Conservation (phyloP, 2,329 filamentous ascomycete genomes). For the Neophaeococcomyces mojaviensis region DNA sequence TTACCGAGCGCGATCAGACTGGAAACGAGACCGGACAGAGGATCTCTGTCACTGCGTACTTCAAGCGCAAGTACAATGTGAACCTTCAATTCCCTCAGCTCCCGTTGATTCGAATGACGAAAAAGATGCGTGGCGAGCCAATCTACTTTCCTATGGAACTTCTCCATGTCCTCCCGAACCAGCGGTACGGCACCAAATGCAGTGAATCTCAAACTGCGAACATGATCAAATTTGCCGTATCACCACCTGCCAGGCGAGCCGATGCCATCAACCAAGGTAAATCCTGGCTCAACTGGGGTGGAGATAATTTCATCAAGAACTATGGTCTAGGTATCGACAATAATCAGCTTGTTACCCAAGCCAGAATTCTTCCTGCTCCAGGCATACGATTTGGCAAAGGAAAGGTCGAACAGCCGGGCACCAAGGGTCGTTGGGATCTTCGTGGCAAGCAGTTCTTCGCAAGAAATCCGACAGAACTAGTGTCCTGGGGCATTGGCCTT, state of each 20-base stretch:
- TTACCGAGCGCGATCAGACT: conserved; percentile 36
- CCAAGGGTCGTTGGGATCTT: conserved; percentile 76
- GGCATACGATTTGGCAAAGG: conserved; percentile 55
- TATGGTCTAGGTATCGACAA: conserved; percentile 67
- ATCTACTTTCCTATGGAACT: conserved; percentile 52
- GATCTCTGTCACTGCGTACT: conserved; percentile 54
- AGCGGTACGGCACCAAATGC: conserved; percentile 53
- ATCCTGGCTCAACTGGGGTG: conserved; percentile 55
- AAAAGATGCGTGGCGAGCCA: conserved; percentile 28
- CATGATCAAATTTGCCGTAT: conserved; percentile 94
- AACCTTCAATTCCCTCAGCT: conserved; percentile 39
- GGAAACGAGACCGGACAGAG: conserved; percentile 37
- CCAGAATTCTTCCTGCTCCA: conserved; percentile 63
- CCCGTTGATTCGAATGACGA: conserved; percentile 54
- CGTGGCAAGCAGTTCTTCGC: conserved; percentile 69
- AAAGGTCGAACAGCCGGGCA: conserved; percentile 52
- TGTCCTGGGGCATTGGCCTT: conserved; percentile 67
- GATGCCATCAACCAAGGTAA: conserved; percentile 62
- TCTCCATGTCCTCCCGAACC: conserved; percentile 45
- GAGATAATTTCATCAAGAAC: conserved; percentile 61
- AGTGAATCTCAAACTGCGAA: conserved; percentile 59
- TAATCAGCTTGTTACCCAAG: conserved; percentile 59
- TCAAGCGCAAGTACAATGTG: conserved; percentile 45
- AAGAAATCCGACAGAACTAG: conserved; percentile 55
- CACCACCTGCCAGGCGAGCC: conserved; percentile 62